Evolutionary conservation across 2,329 filamentous ascomycete genomes (phyloP).

Genomic region (Bipolaris zeicola): DNA sequence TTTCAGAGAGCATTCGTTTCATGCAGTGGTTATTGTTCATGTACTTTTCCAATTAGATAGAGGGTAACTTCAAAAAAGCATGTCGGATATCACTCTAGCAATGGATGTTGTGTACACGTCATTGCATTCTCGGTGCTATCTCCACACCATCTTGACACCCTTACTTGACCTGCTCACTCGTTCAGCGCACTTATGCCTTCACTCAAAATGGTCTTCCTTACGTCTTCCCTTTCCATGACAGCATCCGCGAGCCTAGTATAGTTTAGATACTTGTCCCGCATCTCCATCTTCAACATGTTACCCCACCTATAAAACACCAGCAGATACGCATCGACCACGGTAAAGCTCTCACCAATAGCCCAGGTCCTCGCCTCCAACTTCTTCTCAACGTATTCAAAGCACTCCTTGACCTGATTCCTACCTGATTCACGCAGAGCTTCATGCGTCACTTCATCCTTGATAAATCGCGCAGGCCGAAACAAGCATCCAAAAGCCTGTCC

Average conservation of each 20-base stretch:
- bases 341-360: neutral
- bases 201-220: neutral
- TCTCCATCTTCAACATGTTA: conserved; percentile 11
- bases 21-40: neutral
- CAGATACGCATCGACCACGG: conserved; percentile 20
- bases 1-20: neutral
- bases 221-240: conserved; percentile 18
- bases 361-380: neutral
- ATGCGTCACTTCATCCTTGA: conserved; percentile 14
- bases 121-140: neutral
- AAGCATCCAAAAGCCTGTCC: conserved; percentile 22
- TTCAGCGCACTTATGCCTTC: neutral
- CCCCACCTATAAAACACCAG: conserved; percentile 33
- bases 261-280: conserved; percentile 23
- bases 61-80: neutral
- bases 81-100: neutral
- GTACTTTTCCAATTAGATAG: neutral
- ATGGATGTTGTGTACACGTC: neutral
- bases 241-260: conserved; percentile 18
- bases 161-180: neutral
- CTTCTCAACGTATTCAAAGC: neutral
- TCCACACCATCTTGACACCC: too few species aligned
- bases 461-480: conserved; percentile 22
- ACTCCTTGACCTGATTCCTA: neutral
- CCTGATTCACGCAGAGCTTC: conserved; percentile 9